phyloP scores from a whole-genome alignment of 805 yeast genomes.

The Brettanomyces custersianus region DNA sequence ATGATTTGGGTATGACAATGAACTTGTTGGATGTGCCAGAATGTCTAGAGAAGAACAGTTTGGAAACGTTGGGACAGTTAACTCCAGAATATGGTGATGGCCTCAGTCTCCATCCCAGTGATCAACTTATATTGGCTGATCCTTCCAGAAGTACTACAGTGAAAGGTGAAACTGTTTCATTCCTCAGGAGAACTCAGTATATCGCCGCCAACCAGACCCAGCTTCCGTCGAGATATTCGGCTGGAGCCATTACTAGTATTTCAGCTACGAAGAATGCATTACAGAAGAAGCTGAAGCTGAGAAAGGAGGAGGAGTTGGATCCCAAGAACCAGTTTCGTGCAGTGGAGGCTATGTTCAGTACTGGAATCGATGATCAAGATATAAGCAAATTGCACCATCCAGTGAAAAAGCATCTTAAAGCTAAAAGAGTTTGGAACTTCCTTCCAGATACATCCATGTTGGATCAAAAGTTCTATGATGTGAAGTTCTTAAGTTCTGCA shows the following conservation, averaged over 20 bases:
- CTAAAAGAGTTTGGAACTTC: conserved; percentile 70
- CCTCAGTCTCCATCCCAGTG: conserved; percentile 61
- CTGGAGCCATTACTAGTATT: conserved; percentile 8
- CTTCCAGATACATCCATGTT: conserved; percentile 87
- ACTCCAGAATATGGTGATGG: conserved; percentile 16
- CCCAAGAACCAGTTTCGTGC: conserved; percentile 55
- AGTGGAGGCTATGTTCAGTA: conserved; percentile 74
- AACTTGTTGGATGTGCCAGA: conserved; percentile 63
- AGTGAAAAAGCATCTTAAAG: conserved; percentile 57
- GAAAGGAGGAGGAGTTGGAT: conserved; percentile 33
- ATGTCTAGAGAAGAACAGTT: conserved; percentile 43
- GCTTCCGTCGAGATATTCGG: conserved; percentile 5
- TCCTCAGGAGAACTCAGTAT: conserved; percentile 91
- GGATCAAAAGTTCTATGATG: conserved; percentile 63
- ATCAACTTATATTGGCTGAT: conserved; percentile 67
- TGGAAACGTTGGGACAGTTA: conserved; percentile 22
- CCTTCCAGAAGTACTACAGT: conserved; percentile 49
- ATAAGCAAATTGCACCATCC: conserved; percentile 61
- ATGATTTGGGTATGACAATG: conserved; percentile 64
- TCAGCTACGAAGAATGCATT: conserved; percentile 15
- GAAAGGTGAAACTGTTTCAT: conserved; percentile 30
- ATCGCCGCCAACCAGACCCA: conserved; percentile 52
- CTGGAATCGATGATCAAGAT: conserved; percentile 32
- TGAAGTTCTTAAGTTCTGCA: conserved; percentile 56
- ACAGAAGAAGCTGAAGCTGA: conserved; percentile 15